These are phyloP conservation scores for Nicotiana knightiana DNA, from an alignment of 257 asterid species.

Conservation along the genomic window DNA sequence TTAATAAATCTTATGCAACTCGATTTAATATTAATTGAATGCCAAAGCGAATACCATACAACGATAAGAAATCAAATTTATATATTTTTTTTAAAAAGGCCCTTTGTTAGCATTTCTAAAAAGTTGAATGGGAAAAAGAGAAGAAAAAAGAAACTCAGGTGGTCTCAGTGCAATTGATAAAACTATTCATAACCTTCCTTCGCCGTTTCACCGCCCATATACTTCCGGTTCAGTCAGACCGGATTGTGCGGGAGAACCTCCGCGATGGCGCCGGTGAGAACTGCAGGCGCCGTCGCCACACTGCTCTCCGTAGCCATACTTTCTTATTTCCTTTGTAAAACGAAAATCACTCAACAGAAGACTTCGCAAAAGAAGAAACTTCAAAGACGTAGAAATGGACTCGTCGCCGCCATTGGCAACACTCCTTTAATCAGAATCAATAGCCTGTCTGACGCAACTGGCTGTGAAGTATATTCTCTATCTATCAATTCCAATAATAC, in stretches of 20 bases:
- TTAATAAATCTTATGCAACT: too few relatives aligned
- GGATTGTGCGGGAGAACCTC: not conserved
- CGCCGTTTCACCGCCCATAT: not conserved
- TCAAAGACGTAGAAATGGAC: conserved; percentile 48
- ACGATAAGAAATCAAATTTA: too few relatives aligned
- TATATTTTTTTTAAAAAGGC: not conserved
- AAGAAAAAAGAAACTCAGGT: not conserved
- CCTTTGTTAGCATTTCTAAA: not conserved
- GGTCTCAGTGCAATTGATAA: not conserved
- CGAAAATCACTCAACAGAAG: conserved; percentile 28
- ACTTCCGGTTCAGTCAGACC: not conserved
- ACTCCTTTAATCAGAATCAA: conserved; percentile 89
- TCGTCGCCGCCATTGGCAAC: conserved; percentile 85
- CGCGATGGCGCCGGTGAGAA: conserved; percentile 40
- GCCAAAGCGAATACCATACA: too few relatives aligned
- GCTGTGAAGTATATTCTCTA: conserved; percentile 57
- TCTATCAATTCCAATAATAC: not conserved
- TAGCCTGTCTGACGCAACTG: conserved; percentile 88
- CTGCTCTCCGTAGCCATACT: conserved; percentile 49
- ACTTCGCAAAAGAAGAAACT: conserved; percentile 21
- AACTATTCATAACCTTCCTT: not conserved
- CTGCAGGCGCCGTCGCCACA: conserved; percentile 50
- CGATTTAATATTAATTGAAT: too few relatives aligned
- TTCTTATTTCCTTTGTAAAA: conserved; percentile 39
- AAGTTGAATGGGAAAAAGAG: not conserved